Evolutionary conservation across 352 stramenopile genomes (phyloP), one percentile per base, ranked within the genome.

Genomic region (Thalassiosira mediterranea): DNA sequence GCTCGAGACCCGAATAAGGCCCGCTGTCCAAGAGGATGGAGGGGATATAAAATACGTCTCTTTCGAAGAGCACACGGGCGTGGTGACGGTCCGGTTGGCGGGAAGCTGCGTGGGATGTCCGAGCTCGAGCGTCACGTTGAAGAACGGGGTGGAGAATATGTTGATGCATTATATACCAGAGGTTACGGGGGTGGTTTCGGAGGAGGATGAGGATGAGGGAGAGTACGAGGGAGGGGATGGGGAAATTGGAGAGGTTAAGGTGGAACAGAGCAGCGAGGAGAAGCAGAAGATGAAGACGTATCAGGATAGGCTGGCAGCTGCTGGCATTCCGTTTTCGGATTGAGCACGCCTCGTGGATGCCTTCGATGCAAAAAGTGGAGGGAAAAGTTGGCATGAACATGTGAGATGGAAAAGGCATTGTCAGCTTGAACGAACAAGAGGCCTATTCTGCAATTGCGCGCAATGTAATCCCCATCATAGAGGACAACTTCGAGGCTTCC

Each of bases 121-220:
- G 10, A 97, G 89, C 70, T 98, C 95, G 23, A 97, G 93, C 29
- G 96, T 99, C 15, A 99, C 97, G 48, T 93, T 99, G 72, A 98
- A 98, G 87, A 95, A 98, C 79, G 97, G 97, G 44, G 97, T 99
- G 25, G 97, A 99, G 85, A 99, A 99, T 83, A 99, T 99, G 97
- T 91, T 99, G 29, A 99, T 98, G 95, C 97, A 99, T 88, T 99
- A 99, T 86, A 98, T 99, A 70, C 97, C 97, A 0, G 97, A 99
- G 89, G 97, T 99, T 42, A 94, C 85, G 17, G 86, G 59, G 47
- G 89, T 95, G 0, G 62, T 86, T 47, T 82, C 87, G 8, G 49
- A 87, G 56, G 84, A 90, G 40, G 84, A 91, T 52, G 85, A 91
- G 37, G 57, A 67, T 26, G 73, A 86, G 0, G 70, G 81, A 25